These are phyloP conservation scores for Aspergillus unguis DNA, from an alignment of 2,329 filamentous ascomycete species.

Conservation along the genomic window DNA sequence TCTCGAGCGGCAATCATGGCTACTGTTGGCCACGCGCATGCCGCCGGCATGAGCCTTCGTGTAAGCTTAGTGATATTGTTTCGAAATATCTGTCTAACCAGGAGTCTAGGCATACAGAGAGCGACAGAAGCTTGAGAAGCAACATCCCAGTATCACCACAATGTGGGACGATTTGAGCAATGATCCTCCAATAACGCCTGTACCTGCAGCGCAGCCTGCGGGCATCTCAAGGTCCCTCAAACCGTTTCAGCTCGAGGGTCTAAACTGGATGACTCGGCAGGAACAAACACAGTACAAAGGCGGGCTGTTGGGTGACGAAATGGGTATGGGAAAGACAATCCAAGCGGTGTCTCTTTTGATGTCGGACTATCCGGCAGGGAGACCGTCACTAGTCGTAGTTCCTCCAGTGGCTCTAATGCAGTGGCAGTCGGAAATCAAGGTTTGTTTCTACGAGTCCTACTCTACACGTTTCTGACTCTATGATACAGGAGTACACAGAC, in stretches of 20 bases:
- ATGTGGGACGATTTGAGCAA: conserved; percentile 81
- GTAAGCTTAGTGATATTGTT: conserved; percentile 30
- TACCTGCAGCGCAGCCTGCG: conserved; percentile 66
- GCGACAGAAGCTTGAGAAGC: conserved; percentile 65
- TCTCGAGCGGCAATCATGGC: neutral
- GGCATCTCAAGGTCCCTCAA: conserved; percentile 82
- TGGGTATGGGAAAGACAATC: conserved; percentile 98
- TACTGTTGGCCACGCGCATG: conserved; percentile 2
- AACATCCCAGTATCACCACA: conserved; percentile 73
- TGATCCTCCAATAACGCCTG: conserved; percentile 62
- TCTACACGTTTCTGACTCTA: conserved; percentile 1
- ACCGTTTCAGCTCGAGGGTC: conserved; percentile 86
- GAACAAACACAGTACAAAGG: conserved; percentile 82
- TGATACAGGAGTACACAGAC: conserved; percentile 63
- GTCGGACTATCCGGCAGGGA: conserved; percentile 85
- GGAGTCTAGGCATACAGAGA: conserved; percentile 45
- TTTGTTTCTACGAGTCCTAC: conserved; percentile 34
- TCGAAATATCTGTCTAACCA: conserved; percentile 26
- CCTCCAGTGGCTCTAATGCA: conserved; percentile 95
- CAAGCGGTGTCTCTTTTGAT: conserved; percentile 97
- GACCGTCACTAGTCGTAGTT: conserved; percentile 82
- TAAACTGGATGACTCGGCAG: conserved; percentile 92
- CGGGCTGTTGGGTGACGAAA: conserved; percentile 91
- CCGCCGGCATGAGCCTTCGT: conserved; percentile 24
- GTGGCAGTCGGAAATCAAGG: conserved; percentile 78